phyloP scores from a whole-genome alignment of 768 basidiomycete species.

The Phanerochaete carnosa region DNA sequence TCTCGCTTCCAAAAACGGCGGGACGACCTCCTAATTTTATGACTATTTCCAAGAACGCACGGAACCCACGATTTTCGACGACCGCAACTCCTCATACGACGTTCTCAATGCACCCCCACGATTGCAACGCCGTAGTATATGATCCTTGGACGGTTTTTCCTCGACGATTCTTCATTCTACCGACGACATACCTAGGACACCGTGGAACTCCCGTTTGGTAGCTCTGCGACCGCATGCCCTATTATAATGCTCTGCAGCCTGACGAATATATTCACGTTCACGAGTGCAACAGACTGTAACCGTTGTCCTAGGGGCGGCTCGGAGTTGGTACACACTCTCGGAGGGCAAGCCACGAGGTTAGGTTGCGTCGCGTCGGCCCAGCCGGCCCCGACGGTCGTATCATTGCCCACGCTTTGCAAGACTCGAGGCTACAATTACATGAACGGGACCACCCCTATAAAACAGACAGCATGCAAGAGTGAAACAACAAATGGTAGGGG shows the following conservation, averaged over 20 bases:
- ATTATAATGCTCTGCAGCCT: background rate
- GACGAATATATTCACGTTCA: background rate
- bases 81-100: no score
- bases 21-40: background rate
- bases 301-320: no score
- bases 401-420: background rate
- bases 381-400: background rate
- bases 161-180: background rate
- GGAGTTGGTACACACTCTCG: no score
- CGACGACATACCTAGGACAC: background rate
- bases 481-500: background rate
- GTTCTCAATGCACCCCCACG: no score
- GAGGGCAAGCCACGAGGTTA: no score
- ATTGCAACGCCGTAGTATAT: no score
- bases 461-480: constrained; percentile 5
- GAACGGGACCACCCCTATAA: background rate
- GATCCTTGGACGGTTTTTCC: no score
- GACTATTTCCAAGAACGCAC: background rate
- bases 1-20: no score
- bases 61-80: no score
- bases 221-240: background rate
- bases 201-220: background rate
- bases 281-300: background rate
- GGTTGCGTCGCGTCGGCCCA: background rate
- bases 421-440: constrained; percentile 2